Base-by-base conservation (phyloP, 1,284 basidiomycete species). In the Leccinum laetum region DNA sequence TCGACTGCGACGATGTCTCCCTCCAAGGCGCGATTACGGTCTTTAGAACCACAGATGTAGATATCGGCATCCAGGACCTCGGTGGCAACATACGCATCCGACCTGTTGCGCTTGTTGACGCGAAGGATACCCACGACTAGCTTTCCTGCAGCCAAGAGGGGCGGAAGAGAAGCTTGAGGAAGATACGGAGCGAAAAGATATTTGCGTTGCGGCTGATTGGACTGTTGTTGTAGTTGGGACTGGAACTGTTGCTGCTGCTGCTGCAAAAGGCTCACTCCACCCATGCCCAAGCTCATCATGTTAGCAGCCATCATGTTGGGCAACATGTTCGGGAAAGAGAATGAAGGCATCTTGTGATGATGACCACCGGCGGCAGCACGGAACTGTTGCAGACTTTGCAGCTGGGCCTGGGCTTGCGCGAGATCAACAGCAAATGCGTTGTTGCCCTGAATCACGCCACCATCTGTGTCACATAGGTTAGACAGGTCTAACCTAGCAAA, bases 1-100 rank as follows among this genome's bases (percentile, higher is more conserved):
- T 99, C 98, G 46, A 99, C 95, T 29, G 98, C 98, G 65, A 99
- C 98, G 65, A 99, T 96, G 77, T 99, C 98, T 49, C 98, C 98
- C 77, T 99, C 98, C 53, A 99, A 85, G 39, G 98, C 98, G 71
- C 98, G 92, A 78, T 99, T 99, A 71, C 98, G 93, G 79, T 99
- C 98, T 78, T 99, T 99, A 60, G 96, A 99, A 39, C 97, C 97
- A 74, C 95, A 97, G 62, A 97, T 96, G 76, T 99, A 99, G 77
- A 99, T 99, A 78, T 99, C 98, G 66, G 96, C 95, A 75, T 99
- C 98, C 63, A 99, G 82, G 35, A 99, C 96, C 77, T 99, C 98
- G 26, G 97, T 99, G n/a, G 97, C 93, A 66, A 99, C 97, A 78
- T 99, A 99, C 5, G 98, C 98, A 78, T 99, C 98, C 26, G 97